Conservation (phyloP, 2,329 filamentous ascomycete genomes). For the Ophiostoma ulmi region DNA sequence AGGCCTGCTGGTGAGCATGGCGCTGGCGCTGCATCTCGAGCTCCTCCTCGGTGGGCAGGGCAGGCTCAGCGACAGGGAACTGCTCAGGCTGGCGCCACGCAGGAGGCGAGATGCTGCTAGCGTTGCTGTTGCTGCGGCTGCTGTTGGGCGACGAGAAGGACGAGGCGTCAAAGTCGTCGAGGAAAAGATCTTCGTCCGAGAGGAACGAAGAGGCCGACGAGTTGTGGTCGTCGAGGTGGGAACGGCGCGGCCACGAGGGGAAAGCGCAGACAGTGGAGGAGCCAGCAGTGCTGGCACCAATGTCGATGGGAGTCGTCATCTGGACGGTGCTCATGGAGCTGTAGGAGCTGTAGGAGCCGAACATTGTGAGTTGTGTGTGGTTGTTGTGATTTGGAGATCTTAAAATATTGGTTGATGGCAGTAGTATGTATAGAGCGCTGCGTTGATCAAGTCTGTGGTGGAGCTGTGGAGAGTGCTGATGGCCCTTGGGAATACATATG, state of each 20-base stretch:
- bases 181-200: slow-evolving; percentile 60
- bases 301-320: slow-evolving; percentile 44
- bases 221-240: slow-evolving; percentile 40
- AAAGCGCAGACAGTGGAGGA: slow-evolving; percentile 44
- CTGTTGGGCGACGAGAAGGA: slow-evolving; percentile 31
- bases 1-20: slow-evolving; percentile 46
- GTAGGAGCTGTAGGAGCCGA: slow-evolving; percentile 47
- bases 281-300: slow-evolving; percentile 38
- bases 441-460: slow-evolving; percentile 13
- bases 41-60: slow-evolving; percentile 43
- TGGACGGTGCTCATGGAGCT: slow-evolving; percentile 43
- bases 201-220: slow-evolving; percentile 47
- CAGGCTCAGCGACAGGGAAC: slow-evolving; percentile 27
- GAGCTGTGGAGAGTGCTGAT: slow-evolving; percentile 12
- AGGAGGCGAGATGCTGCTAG: slow-evolving; percentile 41
- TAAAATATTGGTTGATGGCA: neutral
- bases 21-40: slow-evolving; percentile 49
- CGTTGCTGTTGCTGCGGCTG: slow-evolving; percentile 42
- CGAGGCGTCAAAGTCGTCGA: slow-evolving; percentile 44
- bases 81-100: slow-evolving; percentile 24
- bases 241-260: slow-evolving; percentile 54
- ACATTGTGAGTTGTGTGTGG: slow-evolving; percentile 38
- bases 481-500: slow-evolving; percentile 17
- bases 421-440: neutral
- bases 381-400: neutral